Percentiles rank a stretch among this genome's conserved stretches.
Evolutionary conservation across 768 basidiomycete genomes (phyloP).

Genomic region (Neoboletus brunneissimus): DNA sequence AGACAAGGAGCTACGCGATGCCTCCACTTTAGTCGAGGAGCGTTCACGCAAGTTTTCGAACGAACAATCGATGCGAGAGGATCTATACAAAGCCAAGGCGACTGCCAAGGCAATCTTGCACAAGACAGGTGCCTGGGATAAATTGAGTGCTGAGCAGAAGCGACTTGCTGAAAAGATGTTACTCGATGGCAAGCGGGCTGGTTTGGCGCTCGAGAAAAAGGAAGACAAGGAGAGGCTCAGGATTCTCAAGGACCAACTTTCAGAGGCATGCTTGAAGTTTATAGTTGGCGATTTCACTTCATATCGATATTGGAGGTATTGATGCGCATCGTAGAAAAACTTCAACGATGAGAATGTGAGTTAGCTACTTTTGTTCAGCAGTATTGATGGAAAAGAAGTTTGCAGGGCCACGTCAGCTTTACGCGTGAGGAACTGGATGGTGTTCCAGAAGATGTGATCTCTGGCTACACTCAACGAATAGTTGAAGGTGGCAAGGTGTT

Average conservation of each 20-base stretch:
- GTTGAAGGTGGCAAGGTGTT: conserved; percentile 49
- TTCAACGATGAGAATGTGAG: conserved; percentile 81
- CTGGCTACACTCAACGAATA: conserved; percentile 65
- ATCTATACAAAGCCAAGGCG: conserved; percentile 70
- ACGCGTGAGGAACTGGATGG: conserved; percentile 74
- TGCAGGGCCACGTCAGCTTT: conserved; percentile 59
- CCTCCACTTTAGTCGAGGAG: conserved; percentile 69
- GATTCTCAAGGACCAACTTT: conserved; percentile 70
- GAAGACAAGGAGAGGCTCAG: conserved; percentile 54
- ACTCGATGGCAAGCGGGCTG: conserved; percentile 73
- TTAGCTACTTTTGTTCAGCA: not conserved
- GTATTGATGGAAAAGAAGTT: not conserved
- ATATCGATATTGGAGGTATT: not conserved
- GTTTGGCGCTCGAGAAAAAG: conserved; percentile 67
- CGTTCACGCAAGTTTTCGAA: conserved; percentile 65
- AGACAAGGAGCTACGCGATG: conserved; percentile 70
- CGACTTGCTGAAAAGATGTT: conserved; percentile 79
- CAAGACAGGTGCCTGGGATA: conserved; percentile 56
- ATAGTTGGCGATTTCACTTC: conserved; percentile 45
- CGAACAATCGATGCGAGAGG: conserved; percentile 75
- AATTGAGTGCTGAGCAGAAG: conserved; percentile 63
- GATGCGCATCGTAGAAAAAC: conserved; percentile 56
- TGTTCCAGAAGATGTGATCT: conserved; percentile 73
- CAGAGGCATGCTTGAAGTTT: conserved; percentile 70
- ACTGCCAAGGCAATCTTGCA: conserved; percentile 68